Evolutionary conservation across 2,329 filamentous ascomycete species (phyloP), one percentile per base, ranked within the genome.

Genomic region (Hypoxylon sp.): DNA sequence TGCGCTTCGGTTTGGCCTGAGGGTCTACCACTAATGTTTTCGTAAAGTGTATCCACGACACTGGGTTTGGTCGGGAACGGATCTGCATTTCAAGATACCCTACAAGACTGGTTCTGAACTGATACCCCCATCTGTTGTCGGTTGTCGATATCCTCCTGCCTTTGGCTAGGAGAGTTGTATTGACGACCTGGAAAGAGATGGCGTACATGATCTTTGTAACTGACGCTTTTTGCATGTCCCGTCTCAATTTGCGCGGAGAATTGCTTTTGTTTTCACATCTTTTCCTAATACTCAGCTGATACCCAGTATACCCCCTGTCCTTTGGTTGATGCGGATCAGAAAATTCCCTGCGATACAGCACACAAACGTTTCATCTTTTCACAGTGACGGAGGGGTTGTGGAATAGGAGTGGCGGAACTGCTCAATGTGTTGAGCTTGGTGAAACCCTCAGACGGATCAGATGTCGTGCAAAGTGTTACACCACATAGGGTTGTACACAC

Each of bases 71-170:
- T 77, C 74, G 76, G 77, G 73, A 77, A 77, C 73, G 77, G 77
- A 78, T 78, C 76, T 79, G 78, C 77, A 78, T 79, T 79, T 78
- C 76, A 78, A 78, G 77, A 78, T 78, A 78, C 77, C 78, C 78
- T 69, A 67, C 73, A 73, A 77, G 74, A 78, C 74, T 77, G 76
- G 75, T 78, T 77, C 75, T 74, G 71, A 76, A 76, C 73, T 77
- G 76, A 78, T 78, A 78, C 76, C 76, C 76, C 73, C 74, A 72
- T 74, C 72, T 75, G 71, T 63, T 73, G 74, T 71, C 64, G 63
- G 60, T 60, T 66, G 62, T 66, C 59, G 64, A 66, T 67, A 50
- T 64, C 67, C 69, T 71, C 72, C 73, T 59, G 60, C 37, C 65
- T 67, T 73, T 52, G 47, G 54, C 67, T 59, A 59, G 66, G 67